phyloP scores from a whole-genome alignment of 2,329 filamentous ascomycete genomes.

The Tolypocladium guangdongense region DNA sequence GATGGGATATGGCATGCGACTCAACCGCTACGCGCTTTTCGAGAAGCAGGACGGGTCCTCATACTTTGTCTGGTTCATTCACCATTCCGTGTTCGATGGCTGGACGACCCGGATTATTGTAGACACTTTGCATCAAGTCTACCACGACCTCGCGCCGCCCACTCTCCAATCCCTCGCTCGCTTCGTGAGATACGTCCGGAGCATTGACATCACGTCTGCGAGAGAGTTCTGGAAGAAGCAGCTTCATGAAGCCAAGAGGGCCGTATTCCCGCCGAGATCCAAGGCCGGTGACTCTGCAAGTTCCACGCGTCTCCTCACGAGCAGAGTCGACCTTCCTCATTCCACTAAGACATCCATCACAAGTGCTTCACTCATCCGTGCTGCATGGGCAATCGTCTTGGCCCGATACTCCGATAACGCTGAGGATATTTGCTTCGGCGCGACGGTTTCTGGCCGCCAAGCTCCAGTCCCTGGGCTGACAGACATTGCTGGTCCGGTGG shows the following conservation, averaged over 20 bases:
- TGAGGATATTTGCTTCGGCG: slow-evolving; percentile 14
- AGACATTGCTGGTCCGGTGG: slow-evolving; percentile 9
- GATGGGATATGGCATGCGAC: background rate
- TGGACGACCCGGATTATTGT: slow-evolving; percentile 9
- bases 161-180: background rate
- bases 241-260: slow-evolving; percentile 1
- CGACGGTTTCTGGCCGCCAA: slow-evolving; percentile 12
- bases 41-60: background rate
- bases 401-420: slow-evolving; percentile 5
- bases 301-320: background rate
- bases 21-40: background rate
- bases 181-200: slow-evolving; percentile 1
- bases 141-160: background rate
- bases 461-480: slow-evolving; percentile 11
- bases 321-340: background rate
- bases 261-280: slow-evolving; percentile 1
- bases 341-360: background rate
- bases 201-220: background rate
- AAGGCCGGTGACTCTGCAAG: background rate
- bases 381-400: slow-evolving; percentile 16
- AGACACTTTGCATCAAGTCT: slow-evolving; percentile 2
- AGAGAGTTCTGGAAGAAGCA: slow-evolving; percentile 3
- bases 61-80: slow-evolving; percentile 12
- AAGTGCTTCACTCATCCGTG: slow-evolving; percentile 11
- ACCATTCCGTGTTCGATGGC: slow-evolving; percentile 17